Base-by-base conservation (phyloP, 2,329 filamentous ascomycete species). In the Alternaria sp. region DNA sequence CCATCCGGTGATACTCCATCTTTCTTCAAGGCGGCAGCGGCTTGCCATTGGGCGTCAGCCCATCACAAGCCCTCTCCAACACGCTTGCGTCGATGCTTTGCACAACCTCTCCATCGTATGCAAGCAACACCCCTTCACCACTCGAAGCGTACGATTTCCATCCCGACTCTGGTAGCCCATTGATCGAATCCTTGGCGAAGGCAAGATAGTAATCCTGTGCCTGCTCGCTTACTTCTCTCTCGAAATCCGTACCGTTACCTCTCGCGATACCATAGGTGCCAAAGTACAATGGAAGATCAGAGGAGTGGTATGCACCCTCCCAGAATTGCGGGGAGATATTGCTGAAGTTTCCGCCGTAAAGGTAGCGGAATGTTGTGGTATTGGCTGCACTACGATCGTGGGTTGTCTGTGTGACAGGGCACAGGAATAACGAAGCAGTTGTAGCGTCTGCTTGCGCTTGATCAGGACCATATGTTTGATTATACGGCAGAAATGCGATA, bases 141-240 rank as follows among this genome's bases (percentile, higher is more conserved):
- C 60, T 62, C 3, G 68, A 61, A 51, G 65, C 64, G 55, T 78
- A 79, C n/a, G 57, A 59, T 2, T 70, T 42, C 78, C 78, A 80
- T 0, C 76, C 77, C 55, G 72, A 30, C 32, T 67, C 66, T 11
- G 70, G 66, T 44, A 79, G 54, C 11, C 72, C 71, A 6, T 66
- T 62, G 14, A 65, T 61, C 1, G 76, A 74, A 58, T 80, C 74
- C 24, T 67, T 60, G 0, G 74, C 72, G 64, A 81, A 81, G 1
- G 74, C 75, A 20, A 78, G 34, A 64, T 76, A 76, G 26, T 70
- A 72, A 43, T 79, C 77, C 57, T 80, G 75, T 75, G 80, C 75
- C 39, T 74, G 67, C 54, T 71, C 59, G 51, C 74, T 76, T 1
- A 79, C 73, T 47, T 66, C 54, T 4, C 63, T 62, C 46, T 80